Evolutionary conservation across 2,329 filamentous ascomycete species (phyloP), one percentile per base, ranked within the genome.

Genomic region (Fusarium globosum): DNA sequence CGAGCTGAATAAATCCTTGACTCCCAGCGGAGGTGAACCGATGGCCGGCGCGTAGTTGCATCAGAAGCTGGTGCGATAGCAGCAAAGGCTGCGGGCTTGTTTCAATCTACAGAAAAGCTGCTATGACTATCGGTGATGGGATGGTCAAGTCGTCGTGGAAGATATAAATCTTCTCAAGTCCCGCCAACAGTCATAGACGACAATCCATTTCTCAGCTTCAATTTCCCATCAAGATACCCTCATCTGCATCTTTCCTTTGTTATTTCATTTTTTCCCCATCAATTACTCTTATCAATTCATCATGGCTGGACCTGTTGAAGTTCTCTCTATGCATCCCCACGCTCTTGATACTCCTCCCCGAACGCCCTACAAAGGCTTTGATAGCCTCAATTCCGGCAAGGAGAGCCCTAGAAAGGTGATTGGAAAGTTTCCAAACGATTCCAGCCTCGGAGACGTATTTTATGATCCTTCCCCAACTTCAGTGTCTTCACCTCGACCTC

Each of bases 291-390:
- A 33, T 38, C 13, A 28, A 43, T 23, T 61, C 70, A 73, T 36
- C 58, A 73, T 73, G 71, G 71, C 70, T 39, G 70, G 71, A 4
- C 66, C 58, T 51, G 62, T 68, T 64, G 66, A 73, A 58, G 35
- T 42, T 33, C 48, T 38, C 28, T 21, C 45, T 15, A 58, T 49
- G 56, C 16, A 30, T 16, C 48, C 61, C 2, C 48, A 52, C 26
- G 26, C 51, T 7, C 51, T 55, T 30, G 51, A 55, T 28, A 73
- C 70, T 26, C 61, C 65, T 4, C 53, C 71, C 30, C 70, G 20
- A 51, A 57, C 41, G 4, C 35, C 61, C 14, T 35, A 49, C 49
- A 63, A 63, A 12, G 38, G 48, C 11, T 7, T 38, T 8, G 62
- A 57, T 35, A 23, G 11, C 11, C 46, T 62, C 4, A 7, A 14